Evolutionary conservation across 2,329 filamentous ascomycete species (phyloP), one percentile per base, ranked within the genome.

Genomic region (Coniochaeta sp.): DNA sequence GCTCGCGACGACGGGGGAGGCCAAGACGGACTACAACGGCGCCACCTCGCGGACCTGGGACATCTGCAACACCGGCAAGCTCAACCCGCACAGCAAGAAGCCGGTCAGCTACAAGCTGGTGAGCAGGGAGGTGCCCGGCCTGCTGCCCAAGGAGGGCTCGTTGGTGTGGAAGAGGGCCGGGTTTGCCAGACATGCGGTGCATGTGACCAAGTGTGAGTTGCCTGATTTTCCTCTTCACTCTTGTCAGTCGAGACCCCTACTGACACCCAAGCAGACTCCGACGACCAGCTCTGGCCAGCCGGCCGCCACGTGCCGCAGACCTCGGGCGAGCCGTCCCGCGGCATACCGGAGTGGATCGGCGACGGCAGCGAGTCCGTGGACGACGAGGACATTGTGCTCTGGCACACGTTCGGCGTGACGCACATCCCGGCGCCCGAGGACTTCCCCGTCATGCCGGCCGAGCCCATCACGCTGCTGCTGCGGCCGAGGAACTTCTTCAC

Each of bases 321-420:
- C 8, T 91, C 88, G 0, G 92, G 92, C 67, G 87, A 91, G 65
- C 89, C 89, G 0, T 89, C 88, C 0, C 75, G 77, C 47, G 91
- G 91, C 34, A 77, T 96, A 2, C 88, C 89, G 0, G 81, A 86
- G 65, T 93, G 90, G 91, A 88, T 95, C 66, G 85, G 85, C 26
- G 84, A 91, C 62, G 86, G 89, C 14, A 77, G 76, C 54, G 85
- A 83, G 61, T 82, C 78, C 28, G 86, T 96, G 65, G 89, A 89
- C 60, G 89, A 96, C 77, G 90, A 87, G 0, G 90, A 97, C 71
- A 77, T 96, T 33, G 92, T 97, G 1, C 82, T 96, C 17, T 97
- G 92, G 92, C 92, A 96, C 76, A 96, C 91, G 0, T 97, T 96
- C 69, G 93, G 93, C 38, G 80, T 96, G 38, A 93, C 89, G 0